Base-by-base conservation (phyloP, 179 eudicot species). In the Nepenthes alata region DNA sequence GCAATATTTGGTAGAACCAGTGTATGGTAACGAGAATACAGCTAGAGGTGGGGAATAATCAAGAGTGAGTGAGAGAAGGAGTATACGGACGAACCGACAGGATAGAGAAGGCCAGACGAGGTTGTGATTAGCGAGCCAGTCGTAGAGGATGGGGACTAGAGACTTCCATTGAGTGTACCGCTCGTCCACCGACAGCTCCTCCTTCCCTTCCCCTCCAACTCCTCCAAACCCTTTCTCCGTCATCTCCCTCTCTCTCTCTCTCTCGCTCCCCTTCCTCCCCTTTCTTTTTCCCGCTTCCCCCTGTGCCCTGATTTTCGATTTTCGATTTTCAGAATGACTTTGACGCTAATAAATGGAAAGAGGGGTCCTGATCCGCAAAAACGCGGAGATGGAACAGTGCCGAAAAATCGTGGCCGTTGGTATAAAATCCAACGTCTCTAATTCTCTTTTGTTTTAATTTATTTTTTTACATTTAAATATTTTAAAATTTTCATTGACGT, bases 41-140 rank as follows among this genome's bases (percentile, higher is more conserved):
- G 25, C 25, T 25, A 25, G 25, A 25, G 25, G 25, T 25, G 25
- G 25, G 1, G 25, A 25, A 49, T 9, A 49, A 7, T 49, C 52
- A 61, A 51, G 55, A 55, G 47, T 55, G 58, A 59, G 57, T 25
- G 25, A 54, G 25, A 25, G 25, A 25, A 25, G 25, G 16, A 5
- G 65, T n/a, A 57, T 77, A 48, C 3, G 54, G n/a, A 60, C 49
- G 12, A 34, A 89, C 97, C 97, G 72, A 88, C 97, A 88, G 52
- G 97, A 91, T 15, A 88, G 96, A 51, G 96, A 88, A 47, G 96
- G 97, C 97, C 96, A 88, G 53, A 91, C 79, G 63, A 91, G 97
- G 70, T 89, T 91, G 77, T 91, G 96, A 57, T 89, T 91, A 49
- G 95, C 87, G 2, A 91, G 75, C 97, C 96, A 91, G 70, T 91